A percentile compares a stretch with the other conserved stretches of the same genome.
Evolutionary conservation across 768 basidiomycete genomes (phyloP).

Genomic region (Rhodotorula babjevae): DNA sequence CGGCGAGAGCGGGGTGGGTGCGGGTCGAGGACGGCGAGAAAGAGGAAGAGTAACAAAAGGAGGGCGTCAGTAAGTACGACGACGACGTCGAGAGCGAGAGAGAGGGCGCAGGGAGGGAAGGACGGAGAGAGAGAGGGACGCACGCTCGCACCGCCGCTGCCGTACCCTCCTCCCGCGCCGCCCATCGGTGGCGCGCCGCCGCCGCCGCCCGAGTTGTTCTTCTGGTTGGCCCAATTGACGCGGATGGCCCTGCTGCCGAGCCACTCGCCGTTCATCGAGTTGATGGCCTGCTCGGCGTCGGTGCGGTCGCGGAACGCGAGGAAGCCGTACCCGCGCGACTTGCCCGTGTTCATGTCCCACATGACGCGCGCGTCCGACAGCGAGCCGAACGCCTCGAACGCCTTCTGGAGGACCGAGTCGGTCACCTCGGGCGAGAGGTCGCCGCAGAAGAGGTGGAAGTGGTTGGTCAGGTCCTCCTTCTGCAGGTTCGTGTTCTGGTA

Average conservation of each 20-base stretch:
- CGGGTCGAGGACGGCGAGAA: neutral
- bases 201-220: conserved; percentile 62
- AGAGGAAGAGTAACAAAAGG: too few species aligned
- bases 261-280: conserved; percentile 99
- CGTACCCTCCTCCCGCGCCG: conserved; percentile 3
- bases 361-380: conserved; percentile 97
- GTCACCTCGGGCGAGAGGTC: conserved; percentile 98
- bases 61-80: neutral
- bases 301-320: conserved; percentile 98
- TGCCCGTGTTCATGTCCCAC: conserved; percentile 99
- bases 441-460: conserved; percentile 99
- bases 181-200: conserved; percentile 21
- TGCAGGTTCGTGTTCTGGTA: conserved; percentile 90
- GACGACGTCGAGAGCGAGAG: neutral
- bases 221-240: conserved; percentile 99
- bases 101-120: too few species aligned
- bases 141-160: neutral
- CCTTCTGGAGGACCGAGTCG: conserved; percentile 92
- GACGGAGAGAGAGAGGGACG: neutral
- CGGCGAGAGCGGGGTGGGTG: neutral
- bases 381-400: conserved; percentile 93
- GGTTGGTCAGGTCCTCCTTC: conserved; percentile 96
- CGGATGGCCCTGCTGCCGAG: conserved; percentile 95
- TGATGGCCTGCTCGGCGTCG: conserved; percentile 98
- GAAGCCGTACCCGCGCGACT: conserved; percentile 96